Evolutionary conservation across 148 eudicot species (phyloP).

Genomic region (Oxyria digyna): DNA sequence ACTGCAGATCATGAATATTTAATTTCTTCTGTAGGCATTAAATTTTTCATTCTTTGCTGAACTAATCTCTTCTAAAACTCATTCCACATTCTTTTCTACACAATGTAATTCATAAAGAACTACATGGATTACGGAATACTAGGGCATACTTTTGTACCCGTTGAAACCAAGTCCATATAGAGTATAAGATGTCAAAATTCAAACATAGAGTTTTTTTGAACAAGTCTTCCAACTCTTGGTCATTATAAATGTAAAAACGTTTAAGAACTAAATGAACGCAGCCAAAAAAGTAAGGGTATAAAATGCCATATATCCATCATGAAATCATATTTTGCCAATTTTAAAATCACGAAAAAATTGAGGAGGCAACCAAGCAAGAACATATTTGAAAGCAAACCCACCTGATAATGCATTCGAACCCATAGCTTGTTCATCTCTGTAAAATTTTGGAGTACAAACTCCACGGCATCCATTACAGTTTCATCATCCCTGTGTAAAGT

Average conservation of each 20-base stretch:
- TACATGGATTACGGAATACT: not conserved
- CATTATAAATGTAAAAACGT: not conserved
- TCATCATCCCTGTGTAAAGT: conserved; percentile 67
- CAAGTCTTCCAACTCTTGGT: not conserved
- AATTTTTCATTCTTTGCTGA: not conserved
- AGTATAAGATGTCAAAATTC: not conserved
- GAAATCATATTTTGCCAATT: not conserved
- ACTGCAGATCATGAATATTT: not conserved
- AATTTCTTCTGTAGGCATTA: not conserved
- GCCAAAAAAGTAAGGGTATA: not conserved
- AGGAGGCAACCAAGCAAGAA: conserved; percentile 11
- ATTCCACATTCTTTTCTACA: not conserved
- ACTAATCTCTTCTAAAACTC: not conserved
- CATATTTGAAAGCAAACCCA: conserved; percentile 22
- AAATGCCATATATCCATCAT: not conserved
- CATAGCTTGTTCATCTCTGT: conserved; percentile 99
- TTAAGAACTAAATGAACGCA: not conserved
- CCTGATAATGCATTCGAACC: conserved; percentile 99
- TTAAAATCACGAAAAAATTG: conserved; percentile 8
- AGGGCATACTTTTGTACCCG: not conserved
- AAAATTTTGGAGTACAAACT: conserved; percentile 93
- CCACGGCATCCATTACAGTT: conserved; percentile 82
- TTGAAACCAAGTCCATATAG: not conserved
- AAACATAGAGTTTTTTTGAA: not conserved
- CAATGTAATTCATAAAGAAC: not conserved